Conservation (phyloP, 768 basidiomycete species). For the Mrakia blollopis region DNA sequence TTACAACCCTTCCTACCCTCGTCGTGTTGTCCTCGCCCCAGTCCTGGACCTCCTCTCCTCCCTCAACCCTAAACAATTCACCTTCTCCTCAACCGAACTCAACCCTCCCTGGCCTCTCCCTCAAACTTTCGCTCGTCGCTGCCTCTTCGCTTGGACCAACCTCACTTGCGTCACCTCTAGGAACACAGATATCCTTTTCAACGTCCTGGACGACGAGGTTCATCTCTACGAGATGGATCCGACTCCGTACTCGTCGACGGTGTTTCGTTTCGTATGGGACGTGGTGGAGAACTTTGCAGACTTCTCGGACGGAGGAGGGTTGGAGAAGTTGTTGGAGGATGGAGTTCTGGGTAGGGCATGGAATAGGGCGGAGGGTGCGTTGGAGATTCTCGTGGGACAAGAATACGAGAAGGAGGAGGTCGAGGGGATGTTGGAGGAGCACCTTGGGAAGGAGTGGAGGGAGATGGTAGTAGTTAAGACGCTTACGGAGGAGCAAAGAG, state of each 20-base stretch:
- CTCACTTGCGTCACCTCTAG: neutral
- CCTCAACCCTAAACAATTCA: neutral
- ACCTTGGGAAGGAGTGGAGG: conserved; percentile 21
- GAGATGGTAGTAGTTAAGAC: neutral
- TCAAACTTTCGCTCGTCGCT: neutral
- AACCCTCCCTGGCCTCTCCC: neutral
- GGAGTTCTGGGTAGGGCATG: neutral
- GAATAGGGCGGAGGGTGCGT: neutral
- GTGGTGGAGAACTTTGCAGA: neutral
- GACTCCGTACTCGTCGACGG: neutral
- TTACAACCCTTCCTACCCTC: neutral
- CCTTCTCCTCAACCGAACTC: neutral
- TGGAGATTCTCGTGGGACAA: neutral
- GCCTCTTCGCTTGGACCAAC: neutral
- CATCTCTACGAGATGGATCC: neutral
- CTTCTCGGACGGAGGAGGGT: neutral
- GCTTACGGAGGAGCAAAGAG: neutral
- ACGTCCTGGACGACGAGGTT: neutral
- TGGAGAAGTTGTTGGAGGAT: neutral
- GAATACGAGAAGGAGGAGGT: neutral
- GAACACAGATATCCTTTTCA: neutral
- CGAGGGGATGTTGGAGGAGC: neutral
- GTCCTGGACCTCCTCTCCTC: neutral
- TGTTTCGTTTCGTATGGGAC: neutral
- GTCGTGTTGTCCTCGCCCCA: neutral